Percentiles rank a stretch among this genome's conserved stretches.
Evolutionary conservation across 495 filamentous ascomycete species (phyloP).

Genomic region (Rusavskia elegans): DNA sequence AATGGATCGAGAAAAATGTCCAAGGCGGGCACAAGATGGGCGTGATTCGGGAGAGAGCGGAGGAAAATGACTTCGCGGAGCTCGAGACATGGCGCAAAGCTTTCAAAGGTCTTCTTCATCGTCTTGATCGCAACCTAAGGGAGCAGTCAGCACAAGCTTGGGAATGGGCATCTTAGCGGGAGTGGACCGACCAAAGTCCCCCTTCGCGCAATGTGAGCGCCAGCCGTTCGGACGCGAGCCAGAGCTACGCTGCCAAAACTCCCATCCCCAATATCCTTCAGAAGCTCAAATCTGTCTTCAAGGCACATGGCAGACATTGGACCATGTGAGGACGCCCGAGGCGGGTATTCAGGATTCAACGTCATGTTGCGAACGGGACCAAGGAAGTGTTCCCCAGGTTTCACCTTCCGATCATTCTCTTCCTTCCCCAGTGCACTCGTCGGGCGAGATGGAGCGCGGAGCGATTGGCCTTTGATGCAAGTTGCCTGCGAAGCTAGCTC

Average conservation of each 20-base stretch:
- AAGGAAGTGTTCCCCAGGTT: background rate
- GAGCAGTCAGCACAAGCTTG: too few species aligned
- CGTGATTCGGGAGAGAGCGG: constrained; percentile 67
- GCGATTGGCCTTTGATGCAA: too few species aligned
- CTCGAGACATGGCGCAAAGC: constrained; percentile 75
- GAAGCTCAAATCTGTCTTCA: constrained; percentile 83
- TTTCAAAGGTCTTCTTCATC: constrained; percentile 99
- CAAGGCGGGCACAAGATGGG: constrained; percentile 86
- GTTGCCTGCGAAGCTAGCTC: too few species aligned
- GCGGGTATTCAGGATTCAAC: constrained; percentile 45
- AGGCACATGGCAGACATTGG: constrained; percentile 38
- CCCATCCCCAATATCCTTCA: constrained; percentile 97
- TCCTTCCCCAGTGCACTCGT: too few species aligned
- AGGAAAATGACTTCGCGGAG: constrained; percentile 95
- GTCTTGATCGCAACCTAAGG: constrained; percentile 93
- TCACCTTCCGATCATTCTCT: background rate
- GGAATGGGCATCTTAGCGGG: too few species aligned
- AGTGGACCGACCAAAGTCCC: constrained; percentile 68
- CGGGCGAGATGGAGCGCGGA: too few species aligned
- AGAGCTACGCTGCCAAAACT: constrained; percentile 95
- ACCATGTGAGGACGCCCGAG: constrained; percentile 34
- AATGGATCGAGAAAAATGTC: constrained; percentile 98
- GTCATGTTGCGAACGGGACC: constrained; percentile 38
- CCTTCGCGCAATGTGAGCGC: constrained; percentile 72
- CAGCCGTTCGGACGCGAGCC: constrained; percentile 77